Conservation (phyloP, 1,284 basidiomycete species). For the Testicularia cyperi region DNA sequence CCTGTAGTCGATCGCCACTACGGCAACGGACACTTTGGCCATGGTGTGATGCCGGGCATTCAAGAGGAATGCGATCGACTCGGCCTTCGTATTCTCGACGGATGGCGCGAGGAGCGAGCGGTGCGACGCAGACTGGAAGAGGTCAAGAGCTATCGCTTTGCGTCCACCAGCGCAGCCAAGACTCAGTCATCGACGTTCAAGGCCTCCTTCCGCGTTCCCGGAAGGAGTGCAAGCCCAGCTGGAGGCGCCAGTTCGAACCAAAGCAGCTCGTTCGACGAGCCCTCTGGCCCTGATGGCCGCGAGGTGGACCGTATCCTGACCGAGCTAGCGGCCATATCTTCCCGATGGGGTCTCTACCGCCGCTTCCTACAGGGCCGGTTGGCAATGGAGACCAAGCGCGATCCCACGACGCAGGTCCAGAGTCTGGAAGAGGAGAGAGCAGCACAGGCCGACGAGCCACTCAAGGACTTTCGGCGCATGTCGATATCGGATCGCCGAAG, state of each 20-base stretch:
- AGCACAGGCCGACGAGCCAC: conserved; percentile 27
- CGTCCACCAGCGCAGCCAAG: conserved; percentile 35
- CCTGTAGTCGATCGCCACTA: conserved; percentile 98
- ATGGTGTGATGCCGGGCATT: conserved; percentile 70
- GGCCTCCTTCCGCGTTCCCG: conserved; percentile 61
- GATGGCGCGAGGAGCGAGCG: conserved; percentile 74
- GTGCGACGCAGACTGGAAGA: conserved; percentile 31
- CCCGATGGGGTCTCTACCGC: conserved; percentile 86
- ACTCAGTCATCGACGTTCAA: conserved; percentile 56
- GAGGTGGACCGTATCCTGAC: conserved; percentile 85
- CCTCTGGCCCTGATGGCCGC: conserved; percentile 74
- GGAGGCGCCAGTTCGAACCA: conserved; percentile 57
- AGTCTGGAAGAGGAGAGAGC: conserved; percentile 15
- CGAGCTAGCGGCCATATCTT: conserved; percentile 83
- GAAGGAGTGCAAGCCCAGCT: conserved; percentile 59
- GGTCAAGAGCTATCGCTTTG: conserved; percentile 23
- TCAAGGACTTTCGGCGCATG: conserved; percentile 32
- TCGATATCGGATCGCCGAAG: conserved; percentile 30
- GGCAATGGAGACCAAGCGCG: conserved; percentile 61
- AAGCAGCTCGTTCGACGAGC: conserved; percentile 63
- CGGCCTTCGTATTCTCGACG: conserved; percentile 73
- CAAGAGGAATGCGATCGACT: conserved; percentile 84
- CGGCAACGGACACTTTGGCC: conserved; percentile 61
- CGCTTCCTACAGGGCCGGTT: conserved; percentile 79
- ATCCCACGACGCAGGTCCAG: neutral